phyloP scores from a whole-genome alignment of 1,139 yeast species.

The Pichia sp. region DNA sequence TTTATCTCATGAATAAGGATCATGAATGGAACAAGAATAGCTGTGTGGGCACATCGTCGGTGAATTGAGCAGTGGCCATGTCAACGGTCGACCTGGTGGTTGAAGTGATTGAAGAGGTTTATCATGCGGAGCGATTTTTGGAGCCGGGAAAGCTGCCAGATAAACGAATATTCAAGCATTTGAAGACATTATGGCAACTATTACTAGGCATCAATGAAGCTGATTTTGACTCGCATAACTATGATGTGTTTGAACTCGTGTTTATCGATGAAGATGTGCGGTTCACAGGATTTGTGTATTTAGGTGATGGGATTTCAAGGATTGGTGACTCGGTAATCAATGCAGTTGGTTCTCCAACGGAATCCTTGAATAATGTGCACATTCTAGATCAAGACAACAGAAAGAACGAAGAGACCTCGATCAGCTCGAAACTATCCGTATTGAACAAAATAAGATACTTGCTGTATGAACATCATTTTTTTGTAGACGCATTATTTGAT shows the following conservation, averaged over 20 bases:
- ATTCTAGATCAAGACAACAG: slow-evolving; percentile 2
- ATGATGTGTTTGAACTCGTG: slow-evolving; percentile 13
- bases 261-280: slow-evolving; percentile 3
- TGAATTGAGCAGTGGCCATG: not conserved
- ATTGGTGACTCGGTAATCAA: not conserved
- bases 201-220: slow-evolving; percentile 18
- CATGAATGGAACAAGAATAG: too few species aligned
- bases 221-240: slow-evolving; percentile 11
- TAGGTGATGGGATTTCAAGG: slow-evolving; percentile 1
- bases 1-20: too few species aligned
- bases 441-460: slow-evolving; percentile 8
- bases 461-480: slow-evolving; percentile 6
- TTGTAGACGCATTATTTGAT: slow-evolving; percentile 2
- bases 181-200: slow-evolving; percentile 18
- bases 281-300: slow-evolving; percentile 6
- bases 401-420: not conserved
- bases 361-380: slow-evolving; percentile 5
- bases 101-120: slow-evolving; percentile 9
- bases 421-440: slow-evolving; percentile 9
- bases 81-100: slow-evolving; percentile 7
- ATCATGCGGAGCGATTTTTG: slow-evolving; percentile 3
- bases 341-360: slow-evolving; percentile 8
- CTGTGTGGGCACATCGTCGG: too few species aligned
- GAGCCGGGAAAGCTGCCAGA: slow-evolving; percentile 7
- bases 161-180: slow-evolving; percentile 4